Evolutionary conservation across 345 rosid genomes (phyloP).

Genomic region (Citrus hindsii): DNA sequence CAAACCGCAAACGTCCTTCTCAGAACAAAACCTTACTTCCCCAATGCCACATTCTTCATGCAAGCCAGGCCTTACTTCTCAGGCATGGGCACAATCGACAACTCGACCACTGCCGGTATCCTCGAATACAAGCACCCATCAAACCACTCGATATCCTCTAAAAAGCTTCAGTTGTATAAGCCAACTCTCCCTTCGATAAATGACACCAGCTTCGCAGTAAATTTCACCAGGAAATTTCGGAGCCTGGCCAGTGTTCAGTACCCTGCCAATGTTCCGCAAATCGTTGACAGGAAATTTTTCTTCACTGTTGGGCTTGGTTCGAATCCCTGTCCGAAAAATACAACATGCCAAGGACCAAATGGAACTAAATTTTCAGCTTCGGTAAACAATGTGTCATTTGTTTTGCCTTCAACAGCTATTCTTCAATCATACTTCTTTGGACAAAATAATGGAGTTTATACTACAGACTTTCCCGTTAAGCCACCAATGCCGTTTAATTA

Average conservation of each 20-base stretch:
- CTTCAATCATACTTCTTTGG: constrained; percentile 43
- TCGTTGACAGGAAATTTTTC: constrained; percentile 32
- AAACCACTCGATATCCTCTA: constrained; percentile 2
- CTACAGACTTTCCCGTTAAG: constrained; percentile 37
- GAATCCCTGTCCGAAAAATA: constrained; percentile 32
- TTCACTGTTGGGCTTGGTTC: constrained; percentile 46
- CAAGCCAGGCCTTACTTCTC: constrained; percentile 38
- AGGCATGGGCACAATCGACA: constrained; percentile 37
- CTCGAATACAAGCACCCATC: constrained; percentile 33
- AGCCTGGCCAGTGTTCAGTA: constrained; percentile 36
- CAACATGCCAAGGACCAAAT: constrained; percentile 45
- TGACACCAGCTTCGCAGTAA: constrained; percentile 25
- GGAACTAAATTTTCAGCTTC: constrained; percentile 41
- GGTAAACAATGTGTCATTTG: constrained; percentile 40
- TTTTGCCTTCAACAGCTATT: constrained; percentile 34
- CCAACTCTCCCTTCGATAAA: constrained; percentile 42
- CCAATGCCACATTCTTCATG: constrained; percentile 46
- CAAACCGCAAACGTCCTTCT: constrained; percentile 49
- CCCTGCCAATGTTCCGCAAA: constrained; percentile 42
- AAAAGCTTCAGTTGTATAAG: constrained; percentile 26
- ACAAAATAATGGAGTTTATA: constrained; percentile 34
- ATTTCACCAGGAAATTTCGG: constrained; percentile 30
- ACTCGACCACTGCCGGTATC: constrained; percentile 40
- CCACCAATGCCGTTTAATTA: constrained; percentile 30
- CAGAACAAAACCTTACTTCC: constrained; percentile 30